Percentiles rank a stretch among this genome's conserved stretches.
phyloP scores from a whole-genome alignment of 2,329 filamentous ascomycete species.

The Truncatella angustata region DNA sequence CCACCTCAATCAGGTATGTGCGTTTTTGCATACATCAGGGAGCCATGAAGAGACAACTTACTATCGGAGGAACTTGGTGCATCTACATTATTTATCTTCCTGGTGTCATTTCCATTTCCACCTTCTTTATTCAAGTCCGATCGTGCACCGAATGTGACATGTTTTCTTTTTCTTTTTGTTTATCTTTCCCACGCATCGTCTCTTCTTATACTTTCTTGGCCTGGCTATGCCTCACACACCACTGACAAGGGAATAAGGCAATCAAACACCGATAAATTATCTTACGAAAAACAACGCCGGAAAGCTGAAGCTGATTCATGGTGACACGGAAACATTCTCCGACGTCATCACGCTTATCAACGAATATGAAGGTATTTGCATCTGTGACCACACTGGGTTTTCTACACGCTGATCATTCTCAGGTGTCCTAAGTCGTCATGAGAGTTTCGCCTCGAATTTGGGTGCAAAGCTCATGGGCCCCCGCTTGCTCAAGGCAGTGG shows the following conservation, averaged over 20 bases:
- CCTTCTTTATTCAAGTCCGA: too few relatives aligned
- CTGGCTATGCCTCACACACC: neutral
- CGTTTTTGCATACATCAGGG: neutral
- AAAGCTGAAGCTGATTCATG: conserved; percentile 50
- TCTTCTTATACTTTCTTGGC: too few relatives aligned
- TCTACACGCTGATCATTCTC: neutral
- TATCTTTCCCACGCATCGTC: too few relatives aligned
- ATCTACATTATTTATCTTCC: too few relatives aligned
- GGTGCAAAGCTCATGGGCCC: conserved; percentile 81
- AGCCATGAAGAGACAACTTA: too few relatives aligned
- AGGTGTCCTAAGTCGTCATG: conserved; percentile 79
- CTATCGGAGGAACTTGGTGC: too few relatives aligned
- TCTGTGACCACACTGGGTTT: conserved; percentile 3
- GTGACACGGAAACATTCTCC: conserved; percentile 65
- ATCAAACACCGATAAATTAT: conserved; percentile 49
- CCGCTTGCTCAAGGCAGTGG: conserved; percentile 81
- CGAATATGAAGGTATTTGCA: conserved; percentile 66
- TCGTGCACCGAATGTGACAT: too few relatives aligned
- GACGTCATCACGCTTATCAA: conserved; percentile 70
- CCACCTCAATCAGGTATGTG: conserved; percentile 45
- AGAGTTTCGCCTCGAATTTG: conserved; percentile 82
- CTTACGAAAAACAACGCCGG: conserved; percentile 42
- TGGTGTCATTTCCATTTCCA: too few relatives aligned
- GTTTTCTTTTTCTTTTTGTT: too few relatives aligned
- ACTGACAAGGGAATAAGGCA: conserved; percentile 28